These are phyloP conservation scores for Pyrenophora graminea DNA, from an alignment of 2,329 filamentous ascomycete genomes.

Conservation along the genomic window DNA sequence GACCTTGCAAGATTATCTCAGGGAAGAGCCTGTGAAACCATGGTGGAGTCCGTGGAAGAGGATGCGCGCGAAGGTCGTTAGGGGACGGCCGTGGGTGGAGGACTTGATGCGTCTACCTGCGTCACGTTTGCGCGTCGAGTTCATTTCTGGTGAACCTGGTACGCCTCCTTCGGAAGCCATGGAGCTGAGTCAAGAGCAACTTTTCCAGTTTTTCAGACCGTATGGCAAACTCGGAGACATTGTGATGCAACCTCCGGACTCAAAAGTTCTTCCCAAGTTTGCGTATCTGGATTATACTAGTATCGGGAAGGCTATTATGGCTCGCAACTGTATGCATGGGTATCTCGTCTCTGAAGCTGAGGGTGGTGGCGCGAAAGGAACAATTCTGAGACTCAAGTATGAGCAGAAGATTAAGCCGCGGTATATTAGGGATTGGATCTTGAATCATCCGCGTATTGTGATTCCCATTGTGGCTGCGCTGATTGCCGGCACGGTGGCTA, in stretches of 20 bases:
- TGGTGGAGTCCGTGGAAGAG: slow-evolving; percentile 88
- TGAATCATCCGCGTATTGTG: slow-evolving; percentile 83
- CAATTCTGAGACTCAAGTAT: slow-evolving; percentile 79
- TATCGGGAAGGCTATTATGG: slow-evolving; percentile 79
- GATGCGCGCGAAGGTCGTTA: slow-evolving; percentile 74
- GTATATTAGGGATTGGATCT: slow-evolving; percentile 85
- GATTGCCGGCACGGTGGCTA: slow-evolving; percentile 78
- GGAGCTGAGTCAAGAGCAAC: slow-evolving; percentile 81
- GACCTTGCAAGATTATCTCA: slow-evolving; percentile 65
- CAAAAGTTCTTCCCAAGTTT: slow-evolving; percentile 80
- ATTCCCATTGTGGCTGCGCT: slow-evolving; percentile 82
- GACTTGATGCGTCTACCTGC: slow-evolving; percentile 85
- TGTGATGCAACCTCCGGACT: slow-evolving; percentile 77
- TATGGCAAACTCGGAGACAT: slow-evolving; percentile 94
- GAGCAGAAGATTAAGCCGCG: slow-evolving; percentile 76
- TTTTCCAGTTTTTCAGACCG: slow-evolving; percentile 84
- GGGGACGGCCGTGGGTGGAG: slow-evolving; percentile 89
- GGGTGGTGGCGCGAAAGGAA: slow-evolving; percentile 76
- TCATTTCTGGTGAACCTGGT: slow-evolving; percentile 74
- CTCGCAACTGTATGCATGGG: slow-evolving; percentile 90
- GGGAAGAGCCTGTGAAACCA: slow-evolving; percentile 73
- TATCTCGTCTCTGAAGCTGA: slow-evolving; percentile 68
- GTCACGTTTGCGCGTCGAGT: slow-evolving; percentile 77
- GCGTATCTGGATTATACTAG: slow-evolving; percentile 77
- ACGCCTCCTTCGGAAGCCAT: slow-evolving; percentile 69